Base-by-base conservation (phyloP, 106 monocot species). In the Chionographis japonica region DNA sequence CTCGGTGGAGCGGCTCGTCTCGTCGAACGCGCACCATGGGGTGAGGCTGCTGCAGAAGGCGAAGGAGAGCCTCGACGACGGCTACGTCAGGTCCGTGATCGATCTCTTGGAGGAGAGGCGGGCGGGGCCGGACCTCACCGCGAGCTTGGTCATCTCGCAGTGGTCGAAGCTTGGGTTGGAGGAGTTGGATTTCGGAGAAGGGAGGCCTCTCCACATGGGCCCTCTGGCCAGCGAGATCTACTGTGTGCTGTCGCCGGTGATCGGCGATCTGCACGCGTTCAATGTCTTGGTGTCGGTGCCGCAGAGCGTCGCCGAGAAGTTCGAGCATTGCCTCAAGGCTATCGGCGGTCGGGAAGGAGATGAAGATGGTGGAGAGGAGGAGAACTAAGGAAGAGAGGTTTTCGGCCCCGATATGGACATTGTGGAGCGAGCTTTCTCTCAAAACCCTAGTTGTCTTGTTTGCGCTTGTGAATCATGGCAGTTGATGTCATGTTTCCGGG, bases 101-200 rank as follows among this genome's bases (percentile, higher is more conserved):
- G 92, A 95, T 59, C 53, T 86, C 9, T 67, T 95, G 63, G 88
- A 84, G 72, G 61, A 27, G 72, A 74, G 56, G 54, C 65, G 73
- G 73, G 68, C 7, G 13, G 78, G 38, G 58, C 95, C 92, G 6
- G 95, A 95, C 58, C 58, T 92, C 42, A 84, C 89, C 6, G 72
- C 89, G 37, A 89, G 65, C 60, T 37, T 95, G 49, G 86, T 95
- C 5, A 95, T 95, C 61, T 92, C 95, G 8, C 80, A 79, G 59
- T 92, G 92, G 95, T 68, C 95, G n/a, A 89, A 83, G 74, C 75
- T 92, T 4, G 89, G 95, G 59, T 56, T 95, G 52, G 95, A 95
- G 71, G 86, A 89, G 6, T 5, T 95, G 67, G 95, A 95, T 69
- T 95, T 95, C 37, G 95, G 95, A 4, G 81, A 35, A 7, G 95